phyloP scores from a whole-genome alignment of 2,329 filamentous ascomycete genomes.

The Fusarium burgessii region DNA sequence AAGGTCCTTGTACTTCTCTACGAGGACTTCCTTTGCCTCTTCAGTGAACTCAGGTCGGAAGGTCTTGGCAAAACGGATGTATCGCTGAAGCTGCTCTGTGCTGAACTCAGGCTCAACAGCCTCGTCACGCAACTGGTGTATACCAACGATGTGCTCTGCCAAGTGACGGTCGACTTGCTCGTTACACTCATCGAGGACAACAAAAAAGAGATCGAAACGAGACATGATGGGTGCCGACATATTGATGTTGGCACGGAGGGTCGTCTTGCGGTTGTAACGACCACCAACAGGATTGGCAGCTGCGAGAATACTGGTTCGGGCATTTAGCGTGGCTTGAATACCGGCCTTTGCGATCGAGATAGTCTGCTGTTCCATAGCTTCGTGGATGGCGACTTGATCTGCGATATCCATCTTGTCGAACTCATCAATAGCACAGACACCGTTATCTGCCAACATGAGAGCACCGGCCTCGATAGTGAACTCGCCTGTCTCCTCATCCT shows the following conservation, averaged over 20 bases:
- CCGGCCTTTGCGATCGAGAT: conserved; percentile 99
- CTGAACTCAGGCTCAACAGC: conserved; percentile 94
- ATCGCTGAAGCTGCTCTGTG: conserved; percentile 95
- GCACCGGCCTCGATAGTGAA: conserved; percentile 99
- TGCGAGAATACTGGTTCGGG: conserved; percentile 92
- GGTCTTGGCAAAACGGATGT: conserved; percentile 94
- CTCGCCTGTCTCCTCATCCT: conserved; percentile 98
- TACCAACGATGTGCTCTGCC: conserved; percentile 92
- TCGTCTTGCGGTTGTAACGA: conserved; percentile 96
- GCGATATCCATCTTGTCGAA: conserved; percentile 99
- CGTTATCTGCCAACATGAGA: conserved; percentile 96
- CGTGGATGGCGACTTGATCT: conserved; percentile 98
- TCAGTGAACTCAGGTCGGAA: conserved; percentile 94
- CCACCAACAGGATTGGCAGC: conserved; percentile 96
- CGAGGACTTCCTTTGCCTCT: conserved; percentile 85
- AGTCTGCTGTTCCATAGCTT: conserved; percentile 99
- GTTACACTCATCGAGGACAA: conserved; percentile 96
- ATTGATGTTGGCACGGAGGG: conserved; percentile 94
- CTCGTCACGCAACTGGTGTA: conserved; percentile 92
- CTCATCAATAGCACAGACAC: conserved; percentile 97
- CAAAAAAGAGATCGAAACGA: conserved; percentile 98
- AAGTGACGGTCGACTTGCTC: conserved; percentile 90
- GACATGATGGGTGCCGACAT: conserved; percentile 99
- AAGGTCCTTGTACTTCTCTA: conserved; percentile 95
- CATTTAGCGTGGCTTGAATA: conserved; percentile 97